A percentile compares a stretch with the other conserved stretches of the same genome.
Conservation (phyloP, 2,329 filamentous ascomycete genomes). For the Colletotrichum godetiae region DNA sequence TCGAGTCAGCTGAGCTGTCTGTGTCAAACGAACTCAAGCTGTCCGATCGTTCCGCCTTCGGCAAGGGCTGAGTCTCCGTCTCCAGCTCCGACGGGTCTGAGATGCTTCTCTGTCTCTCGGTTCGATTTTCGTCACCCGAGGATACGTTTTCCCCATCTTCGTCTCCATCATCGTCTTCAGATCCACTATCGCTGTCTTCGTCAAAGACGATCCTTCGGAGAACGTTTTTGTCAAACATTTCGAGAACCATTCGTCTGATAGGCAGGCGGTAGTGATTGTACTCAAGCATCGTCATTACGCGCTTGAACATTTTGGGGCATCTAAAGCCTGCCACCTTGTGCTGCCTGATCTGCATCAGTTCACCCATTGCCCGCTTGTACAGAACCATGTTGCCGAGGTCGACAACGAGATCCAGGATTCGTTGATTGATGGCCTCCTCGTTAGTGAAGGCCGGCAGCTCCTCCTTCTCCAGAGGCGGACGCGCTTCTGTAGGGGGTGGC, state of each 20-base stretch:
- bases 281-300: constrained; percentile 86
- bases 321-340: constrained; percentile 81
- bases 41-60: constrained; percentile 16
- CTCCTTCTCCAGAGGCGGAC: constrained; percentile 56
- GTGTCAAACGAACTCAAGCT: constrained; percentile 24
- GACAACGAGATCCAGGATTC: constrained; percentile 85
- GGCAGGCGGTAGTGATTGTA: constrained; percentile 89
- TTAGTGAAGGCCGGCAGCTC: constrained; percentile 59
- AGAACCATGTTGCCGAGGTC: constrained; percentile 95
- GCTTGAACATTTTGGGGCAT: constrained; percentile 82
- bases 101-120: constrained; percentile 68
- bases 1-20: constrained; percentile 21
- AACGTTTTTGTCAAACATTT: constrained; percentile 92
- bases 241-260: constrained; percentile 89
- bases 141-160: constrained; percentile 62
- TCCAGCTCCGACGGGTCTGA: constrained; percentile 45
- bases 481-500: constrained; percentile 54
- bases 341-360: constrained; percentile 82
- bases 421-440: constrained; percentile 75
- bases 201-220: constrained; percentile 87
- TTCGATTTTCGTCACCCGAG: constrained; percentile 61
- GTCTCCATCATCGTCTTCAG: constrained; percentile 61
- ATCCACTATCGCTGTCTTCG: constrained; percentile 73
- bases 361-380: constrained; percentile 85
- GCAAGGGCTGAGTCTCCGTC: constrained; percentile 1